Conservation (phyloP, 192 early-diverging fungal species). For the Funneliformis geosporum region DNA sequence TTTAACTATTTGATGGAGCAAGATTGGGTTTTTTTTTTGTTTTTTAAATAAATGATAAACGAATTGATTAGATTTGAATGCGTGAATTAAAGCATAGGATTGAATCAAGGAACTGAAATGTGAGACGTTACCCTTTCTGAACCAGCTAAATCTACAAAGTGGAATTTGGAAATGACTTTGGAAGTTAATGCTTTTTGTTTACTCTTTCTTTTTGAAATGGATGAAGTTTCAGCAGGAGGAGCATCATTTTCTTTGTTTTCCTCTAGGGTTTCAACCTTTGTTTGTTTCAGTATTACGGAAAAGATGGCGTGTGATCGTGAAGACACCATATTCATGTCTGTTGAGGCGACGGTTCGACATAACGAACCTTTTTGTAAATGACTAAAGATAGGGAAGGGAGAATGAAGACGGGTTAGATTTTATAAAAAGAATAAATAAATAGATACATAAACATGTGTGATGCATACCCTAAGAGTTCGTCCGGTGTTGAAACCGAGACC, state of each 20-base stretch:
- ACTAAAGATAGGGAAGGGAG: slow-evolving; percentile 30
- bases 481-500: slow-evolving; percentile 65
- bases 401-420: too few species aligned
- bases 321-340: slow-evolving; percentile 93
- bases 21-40: slow-evolving; percentile 18
- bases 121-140: slow-evolving; percentile 68
- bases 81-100: neutral
- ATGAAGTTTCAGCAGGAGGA: slow-evolving; percentile 31
- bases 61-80: too few species aligned
- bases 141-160: slow-evolving; percentile 98
- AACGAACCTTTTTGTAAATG: slow-evolving; percentile 56
- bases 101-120: neutral
- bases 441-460: too few species aligned
- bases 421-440: neutral
- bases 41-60: slow-evolving; percentile 1
- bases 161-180: slow-evolving; percentile 82
- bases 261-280: slow-evolving; percentile 45
- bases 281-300: slow-evolving; percentile 82
- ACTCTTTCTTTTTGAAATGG: slow-evolving; percentile 25
- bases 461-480: slow-evolving; percentile 60
- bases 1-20: slow-evolving; percentile 58
- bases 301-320: slow-evolving; percentile 97
- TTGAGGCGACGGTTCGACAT: slow-evolving; percentile 78
- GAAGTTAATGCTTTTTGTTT: slow-evolving; percentile 34
- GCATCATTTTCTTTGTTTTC: slow-evolving; percentile 29